phyloP scores from a whole-genome alignment of 495 filamentous ascomycete species.

The Pseudevernia furfuracea region DNA sequence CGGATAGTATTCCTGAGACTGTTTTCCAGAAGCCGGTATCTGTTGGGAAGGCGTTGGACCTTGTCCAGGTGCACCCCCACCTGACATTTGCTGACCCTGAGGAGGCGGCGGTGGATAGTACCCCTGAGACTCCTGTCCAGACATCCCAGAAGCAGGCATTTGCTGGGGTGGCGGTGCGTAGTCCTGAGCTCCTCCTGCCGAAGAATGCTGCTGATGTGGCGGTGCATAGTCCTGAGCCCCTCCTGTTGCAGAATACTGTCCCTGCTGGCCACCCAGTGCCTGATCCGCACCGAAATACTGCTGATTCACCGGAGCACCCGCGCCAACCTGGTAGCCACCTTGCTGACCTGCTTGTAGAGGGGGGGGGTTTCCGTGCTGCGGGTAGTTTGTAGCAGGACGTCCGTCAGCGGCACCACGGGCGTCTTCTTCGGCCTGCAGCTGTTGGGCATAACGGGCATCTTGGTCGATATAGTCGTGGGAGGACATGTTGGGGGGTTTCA shows the following conservation, averaged over 20 bases:
- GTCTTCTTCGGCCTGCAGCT: constrained; percentile 1
- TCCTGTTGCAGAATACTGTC: constrained; percentile 4
- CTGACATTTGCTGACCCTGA: background rate
- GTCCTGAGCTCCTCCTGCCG: background rate
- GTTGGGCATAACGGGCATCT: background rate
- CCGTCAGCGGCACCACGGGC: constrained; percentile 3
- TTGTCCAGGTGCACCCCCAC: background rate
- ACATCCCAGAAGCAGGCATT: background rate
- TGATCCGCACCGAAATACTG: constrained; percentile 9
- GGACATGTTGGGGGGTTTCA: background rate
- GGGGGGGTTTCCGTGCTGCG: background rate
- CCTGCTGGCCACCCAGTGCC: background rate
- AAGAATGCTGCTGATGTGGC: constrained; percentile 5
- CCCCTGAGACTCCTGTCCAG: constrained; percentile 5
- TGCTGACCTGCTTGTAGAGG: constrained; percentile 1
- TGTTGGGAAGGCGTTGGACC: background rate
- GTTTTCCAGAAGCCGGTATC: background rate
- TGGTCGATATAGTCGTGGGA: background rate
- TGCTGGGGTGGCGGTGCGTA: constrained; percentile 2
- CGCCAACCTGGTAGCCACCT: constrained; percentile 15
- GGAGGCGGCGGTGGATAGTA: constrained; percentile 18
- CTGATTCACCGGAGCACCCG: constrained; percentile 11
- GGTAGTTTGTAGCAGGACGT: background rate
- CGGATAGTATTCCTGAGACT: background rate
- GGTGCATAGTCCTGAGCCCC: constrained; percentile 1